Conservation (phyloP, 306 rosid species). For the Ammopiptanthus mongolicus region DNA sequence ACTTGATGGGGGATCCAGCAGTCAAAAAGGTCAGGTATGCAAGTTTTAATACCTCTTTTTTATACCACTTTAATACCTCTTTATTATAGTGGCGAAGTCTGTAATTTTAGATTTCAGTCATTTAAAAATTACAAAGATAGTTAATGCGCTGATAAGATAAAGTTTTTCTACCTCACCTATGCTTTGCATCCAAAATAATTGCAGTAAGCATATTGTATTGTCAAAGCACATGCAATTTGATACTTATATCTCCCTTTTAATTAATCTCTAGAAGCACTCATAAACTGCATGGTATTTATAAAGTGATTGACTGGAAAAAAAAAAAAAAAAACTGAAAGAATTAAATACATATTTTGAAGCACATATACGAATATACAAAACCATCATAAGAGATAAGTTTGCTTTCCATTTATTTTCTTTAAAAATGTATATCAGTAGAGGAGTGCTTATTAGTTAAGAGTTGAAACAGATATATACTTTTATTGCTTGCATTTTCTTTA, state of each 20-base stretch:
- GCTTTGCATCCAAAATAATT: background rate
- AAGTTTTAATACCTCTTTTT: background rate
- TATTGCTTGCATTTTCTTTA: background rate
- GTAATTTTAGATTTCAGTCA: background rate
- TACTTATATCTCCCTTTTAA: background rate
- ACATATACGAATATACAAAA: background rate
- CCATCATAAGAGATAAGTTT: background rate
- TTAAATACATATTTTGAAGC: background rate
- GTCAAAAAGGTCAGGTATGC: conserved; percentile 49
- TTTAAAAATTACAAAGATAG: background rate
- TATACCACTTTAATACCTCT: background rate
- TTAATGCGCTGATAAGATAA: background rate
- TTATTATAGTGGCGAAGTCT: background rate
- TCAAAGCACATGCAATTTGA: background rate
- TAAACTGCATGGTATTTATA: background rate
- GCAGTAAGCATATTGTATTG: background rate
- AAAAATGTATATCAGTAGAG: background rate
- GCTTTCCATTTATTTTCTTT: background rate
- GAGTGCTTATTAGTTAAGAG: background rate
- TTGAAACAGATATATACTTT: background rate
- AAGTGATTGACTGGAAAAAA: background rate
- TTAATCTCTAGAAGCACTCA: background rate
- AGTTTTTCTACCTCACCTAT: background rate
- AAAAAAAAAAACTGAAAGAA: background rate
- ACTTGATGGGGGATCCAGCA: conserved; percentile 32